Evolutionary conservation across 2,329 filamentous ascomycete genomes (phyloP).

Genomic region (Arthrobotrys megalospora): DNA sequence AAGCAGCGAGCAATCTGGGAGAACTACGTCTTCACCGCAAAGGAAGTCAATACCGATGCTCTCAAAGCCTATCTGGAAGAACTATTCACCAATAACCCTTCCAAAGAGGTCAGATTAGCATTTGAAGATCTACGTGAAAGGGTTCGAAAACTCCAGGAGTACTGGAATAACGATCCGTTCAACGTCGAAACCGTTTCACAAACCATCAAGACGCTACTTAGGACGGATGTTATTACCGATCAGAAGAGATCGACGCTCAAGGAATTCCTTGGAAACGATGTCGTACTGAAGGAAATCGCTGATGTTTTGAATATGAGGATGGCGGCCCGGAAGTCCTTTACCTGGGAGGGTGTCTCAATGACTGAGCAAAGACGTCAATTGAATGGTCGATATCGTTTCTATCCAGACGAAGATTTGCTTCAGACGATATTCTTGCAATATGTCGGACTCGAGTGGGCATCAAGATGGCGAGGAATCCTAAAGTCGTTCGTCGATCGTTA

Average conservation of each 20-base stretch:
- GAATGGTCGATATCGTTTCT: conserved; percentile 74
- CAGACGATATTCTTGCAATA: conserved; percentile 73
- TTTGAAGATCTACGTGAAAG: conserved; percentile 68
- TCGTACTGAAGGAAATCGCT: conserved; percentile 72
- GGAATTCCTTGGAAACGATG: conserved; percentile 70
- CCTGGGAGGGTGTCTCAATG: conserved; percentile 70
- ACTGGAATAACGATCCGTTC: conserved; percentile 66
- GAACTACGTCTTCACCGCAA: conserved; percentile 71
- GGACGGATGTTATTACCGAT: conserved; percentile 71
- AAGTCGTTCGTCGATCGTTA: conserved; percentile 63
- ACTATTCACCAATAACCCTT: conserved; percentile 69
- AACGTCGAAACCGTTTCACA: conserved; percentile 68
- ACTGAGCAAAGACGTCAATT: conserved; percentile 72
- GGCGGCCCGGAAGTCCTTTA: conserved; percentile 71
- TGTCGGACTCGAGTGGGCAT: conserved; percentile 71
- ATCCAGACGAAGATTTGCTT: conserved; percentile 74
- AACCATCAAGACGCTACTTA: conserved; percentile 71
- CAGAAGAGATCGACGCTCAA: conserved; percentile 71
- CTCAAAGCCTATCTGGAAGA: conserved; percentile 71
- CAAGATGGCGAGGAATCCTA: conserved; percentile 69
- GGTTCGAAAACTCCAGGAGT: conserved; percentile 64
- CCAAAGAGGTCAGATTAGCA: conserved; percentile 68
- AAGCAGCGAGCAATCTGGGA: conserved; percentile 73
- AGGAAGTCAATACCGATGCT: conserved; percentile 69
- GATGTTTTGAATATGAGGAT: conserved; percentile 75